phyloP scores from a whole-genome alignment of 1,139 yeast genomes.

The Saccharomyces hybrid region DNA sequence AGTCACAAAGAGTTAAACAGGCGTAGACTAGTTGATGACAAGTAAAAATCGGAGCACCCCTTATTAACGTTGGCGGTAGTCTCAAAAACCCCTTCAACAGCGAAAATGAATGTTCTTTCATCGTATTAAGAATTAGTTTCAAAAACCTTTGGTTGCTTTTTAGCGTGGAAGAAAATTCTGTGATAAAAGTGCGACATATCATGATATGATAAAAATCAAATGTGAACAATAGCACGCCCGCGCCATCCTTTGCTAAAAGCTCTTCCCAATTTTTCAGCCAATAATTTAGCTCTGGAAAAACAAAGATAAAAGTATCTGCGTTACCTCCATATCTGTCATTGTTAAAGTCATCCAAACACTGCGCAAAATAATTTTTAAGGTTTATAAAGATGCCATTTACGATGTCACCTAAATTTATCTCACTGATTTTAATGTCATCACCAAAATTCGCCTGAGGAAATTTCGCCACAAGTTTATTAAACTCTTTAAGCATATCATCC shows the following conservation, averaged over 20 bases:
- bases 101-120: constrained; percentile 37
- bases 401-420: constrained; percentile 36
- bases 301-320: constrained; percentile 3
- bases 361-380: constrained; percentile 22
- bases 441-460: constrained; percentile 42
- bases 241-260: constrained; percentile 38
- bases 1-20: constrained; percentile 43
- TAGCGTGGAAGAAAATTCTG: constrained; percentile 22
- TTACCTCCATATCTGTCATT: constrained; percentile 1
- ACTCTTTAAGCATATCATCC: constrained; percentile 23
- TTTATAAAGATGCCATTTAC: constrained; percentile 26
- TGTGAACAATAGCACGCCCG: constrained; percentile 38
- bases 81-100: constrained; percentile 38
- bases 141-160: constrained; percentile 17
- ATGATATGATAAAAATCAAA: constrained; percentile 39
- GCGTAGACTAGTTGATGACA: constrained; percentile 45
- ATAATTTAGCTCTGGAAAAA: constrained; percentile 32
- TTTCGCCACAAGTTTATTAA: constrained; percentile 36
- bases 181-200: constrained; percentile 35
- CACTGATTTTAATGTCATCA: constrained; percentile 43
- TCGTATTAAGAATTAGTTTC: constrained; percentile 33
- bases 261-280: constrained; percentile 40
- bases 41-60: constrained; percentile 45
- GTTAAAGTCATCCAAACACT: constrained; percentile 7
- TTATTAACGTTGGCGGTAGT: constrained; percentile 38